These are phyloP conservation scores for Colletotrichum phormii DNA, from an alignment of 2,329 filamentous ascomycete genomes.

Conservation along the genomic window DNA sequence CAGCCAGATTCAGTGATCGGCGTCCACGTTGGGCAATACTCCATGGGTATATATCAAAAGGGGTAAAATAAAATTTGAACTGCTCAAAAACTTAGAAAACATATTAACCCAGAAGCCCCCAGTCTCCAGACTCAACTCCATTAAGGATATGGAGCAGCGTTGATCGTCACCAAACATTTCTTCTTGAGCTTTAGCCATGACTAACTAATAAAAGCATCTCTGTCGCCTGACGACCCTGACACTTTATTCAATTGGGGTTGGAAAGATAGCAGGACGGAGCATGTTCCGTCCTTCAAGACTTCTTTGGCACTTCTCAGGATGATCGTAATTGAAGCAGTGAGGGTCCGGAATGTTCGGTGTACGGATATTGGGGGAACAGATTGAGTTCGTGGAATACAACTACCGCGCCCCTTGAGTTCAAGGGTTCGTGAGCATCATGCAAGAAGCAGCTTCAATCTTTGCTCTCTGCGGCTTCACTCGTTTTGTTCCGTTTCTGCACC, in stretches of 20 bases:
- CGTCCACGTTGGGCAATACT: not conserved
- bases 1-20: not conserved
- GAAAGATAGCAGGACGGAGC: not conserved
- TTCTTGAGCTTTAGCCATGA: not conserved
- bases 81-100: not conserved
- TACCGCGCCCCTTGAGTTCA: not conserved
- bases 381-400: not conserved
- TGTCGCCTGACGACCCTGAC: not conserved
- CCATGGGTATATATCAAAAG: not conserved
- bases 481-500: not conserved
- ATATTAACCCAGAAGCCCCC: not conserved
- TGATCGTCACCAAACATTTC: not conserved
- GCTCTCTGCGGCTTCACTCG: not conserved
- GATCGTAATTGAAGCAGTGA: not conserved
- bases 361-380: not conserved
- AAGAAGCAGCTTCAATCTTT: not conserved
- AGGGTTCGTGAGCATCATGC: not conserved
- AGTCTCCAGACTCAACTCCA: not conserved
- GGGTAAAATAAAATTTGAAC: not conserved
- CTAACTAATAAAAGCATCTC: not conserved
- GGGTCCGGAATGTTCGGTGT: not conserved
- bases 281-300: not conserved
- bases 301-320: not conserved
- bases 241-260: not conserved
- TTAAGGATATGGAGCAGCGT: not conserved